These are phyloP conservation scores for Claviceps quebecensis DNA, from an alignment of 2,329 filamentous ascomycete species.

Conservation along the genomic window DNA sequence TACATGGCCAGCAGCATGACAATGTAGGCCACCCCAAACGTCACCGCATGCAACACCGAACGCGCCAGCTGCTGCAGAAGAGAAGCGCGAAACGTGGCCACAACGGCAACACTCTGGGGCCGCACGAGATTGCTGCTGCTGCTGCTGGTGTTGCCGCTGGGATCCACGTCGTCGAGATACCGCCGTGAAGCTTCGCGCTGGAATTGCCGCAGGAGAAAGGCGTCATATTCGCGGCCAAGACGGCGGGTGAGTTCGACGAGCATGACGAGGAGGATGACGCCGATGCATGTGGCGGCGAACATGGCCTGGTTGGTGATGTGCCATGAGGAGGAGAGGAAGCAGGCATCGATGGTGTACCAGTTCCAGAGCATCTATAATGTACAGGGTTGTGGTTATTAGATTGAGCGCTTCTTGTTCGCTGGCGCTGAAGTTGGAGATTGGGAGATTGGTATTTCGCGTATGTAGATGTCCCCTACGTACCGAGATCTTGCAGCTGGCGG, in stretches of 20 bases:
- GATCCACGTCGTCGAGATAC: constrained; percentile 6
- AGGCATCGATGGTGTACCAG: constrained; percentile 58
- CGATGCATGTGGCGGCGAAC: constrained; percentile 70
- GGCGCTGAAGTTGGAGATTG: neutral
- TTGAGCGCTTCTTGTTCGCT: neutral
- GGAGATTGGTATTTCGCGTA: neutral
- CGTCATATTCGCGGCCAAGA: constrained; percentile 57
- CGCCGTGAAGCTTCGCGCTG: constrained; percentile 16
- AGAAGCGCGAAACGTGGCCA: constrained; percentile 36
- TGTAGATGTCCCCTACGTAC: constrained; percentile 10
- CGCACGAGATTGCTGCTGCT: neutral
- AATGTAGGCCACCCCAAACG: constrained; percentile 64
- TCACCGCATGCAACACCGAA: constrained; percentile 51
- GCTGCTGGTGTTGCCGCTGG: constrained; percentile 8
- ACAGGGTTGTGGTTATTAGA: no score
- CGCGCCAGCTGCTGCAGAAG: constrained; percentile 50
- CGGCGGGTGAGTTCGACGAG: constrained; percentile 59
- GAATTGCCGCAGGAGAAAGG: constrained; percentile 42
- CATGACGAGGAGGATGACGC: constrained; percentile 57
- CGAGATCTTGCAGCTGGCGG: constrained; percentile 18
- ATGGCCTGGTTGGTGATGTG: constrained; percentile 54
- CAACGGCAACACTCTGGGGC: constrained; percentile 5
- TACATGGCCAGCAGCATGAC: constrained; percentile 56
- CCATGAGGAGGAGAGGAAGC: constrained; percentile 59
- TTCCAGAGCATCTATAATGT: constrained; percentile 66